Conservation (phyloP, 2,329 filamentous ascomycete genomes). For the Aspergillus sclerotialis region DNA sequence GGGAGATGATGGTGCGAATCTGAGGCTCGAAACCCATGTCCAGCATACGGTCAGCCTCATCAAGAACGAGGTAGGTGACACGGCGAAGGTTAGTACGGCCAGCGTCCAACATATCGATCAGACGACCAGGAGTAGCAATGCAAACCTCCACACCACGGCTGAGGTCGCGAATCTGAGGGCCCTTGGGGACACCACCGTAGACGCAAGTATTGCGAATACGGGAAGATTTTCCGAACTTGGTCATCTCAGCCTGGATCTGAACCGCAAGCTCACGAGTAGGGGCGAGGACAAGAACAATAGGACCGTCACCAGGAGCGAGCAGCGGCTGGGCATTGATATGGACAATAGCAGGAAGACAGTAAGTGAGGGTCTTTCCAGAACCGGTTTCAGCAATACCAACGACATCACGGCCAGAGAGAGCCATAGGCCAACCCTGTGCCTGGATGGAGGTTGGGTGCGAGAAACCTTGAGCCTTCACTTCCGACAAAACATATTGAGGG, state of each 20-base stretch:
- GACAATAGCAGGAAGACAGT: constrained; percentile 95
- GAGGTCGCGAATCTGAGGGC: constrained; percentile 91
- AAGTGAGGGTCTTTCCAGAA: constrained; percentile 97
- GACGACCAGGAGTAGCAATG: constrained; percentile 93
- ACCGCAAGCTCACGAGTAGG: constrained; percentile 97
- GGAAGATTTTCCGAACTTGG: constrained; percentile 96
- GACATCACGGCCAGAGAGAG: constrained; percentile 92
- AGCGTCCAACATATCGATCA: constrained; percentile 97
- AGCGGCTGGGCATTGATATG: constrained; percentile 99
- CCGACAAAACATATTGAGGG: constrained; percentile 92
- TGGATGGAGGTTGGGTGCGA: constrained; percentile 90
- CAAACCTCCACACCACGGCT: constrained; percentile 94
- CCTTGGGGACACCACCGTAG: constrained; percentile 97
- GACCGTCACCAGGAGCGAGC: constrained; percentile 87
- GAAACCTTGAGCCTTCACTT: constrained; percentile 98
- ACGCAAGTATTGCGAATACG: constrained; percentile 98
- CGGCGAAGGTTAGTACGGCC: constrained; percentile 97
- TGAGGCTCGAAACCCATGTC: constrained; percentile 99
- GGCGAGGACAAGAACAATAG: constrained; percentile 91
- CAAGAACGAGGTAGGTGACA: constrained; percentile 95
- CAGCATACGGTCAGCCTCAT: constrained; percentile 98
- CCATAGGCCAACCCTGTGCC: constrained; percentile 98
- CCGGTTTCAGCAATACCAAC: constrained; percentile 99
- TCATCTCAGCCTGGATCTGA: constrained; percentile 97
- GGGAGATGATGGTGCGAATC: constrained; percentile 95